Base-by-base conservation (phyloP, 2,329 filamentous ascomycete genomes). In the Grosmannia huntii region DNA sequence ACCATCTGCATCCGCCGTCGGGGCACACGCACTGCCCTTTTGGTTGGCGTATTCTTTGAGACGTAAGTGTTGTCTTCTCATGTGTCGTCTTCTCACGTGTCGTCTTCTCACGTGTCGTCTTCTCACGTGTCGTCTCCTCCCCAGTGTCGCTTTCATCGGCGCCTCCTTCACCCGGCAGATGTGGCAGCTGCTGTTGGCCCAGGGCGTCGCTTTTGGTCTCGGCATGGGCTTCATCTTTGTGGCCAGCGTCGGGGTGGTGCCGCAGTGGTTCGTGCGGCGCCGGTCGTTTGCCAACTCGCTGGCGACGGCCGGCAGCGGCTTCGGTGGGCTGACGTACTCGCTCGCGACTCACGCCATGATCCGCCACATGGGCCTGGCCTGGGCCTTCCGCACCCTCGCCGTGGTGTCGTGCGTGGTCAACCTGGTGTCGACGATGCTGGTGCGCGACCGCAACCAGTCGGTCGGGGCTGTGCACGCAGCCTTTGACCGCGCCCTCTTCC, bases 201-300 rank as follows among this genome's bases (percentile, higher is more conserved):
- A 92, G 67, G 89, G 89, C 5, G 66, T 91, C 3, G 81, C 83
- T 57, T 91, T 92, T 62, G 89, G 89, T n/a, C 69, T 85, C 25
- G 88, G 87, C 3, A 85, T 92, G 78, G 88, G 88, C 0, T 85
- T 91, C 59, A 73, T 86, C 11, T 92, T 90, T 67, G 86, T 87
- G 0, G 81, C 81, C 0, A 82, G 77, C 5, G 84, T 86, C 3
- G 81, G 80, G 38, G 79, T 90, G 12, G 75, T 86, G 0, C 80
- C 86, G 2, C 86, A 90, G 67, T 90, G 86, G 86, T 91, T 91
- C 66, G 80, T 76, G 11, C 83, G 80, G 36, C 77, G 76, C 28
- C 78, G 87, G 2, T 86, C 82, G 31, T 75, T 90, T 16, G 86
- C 87, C 12, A 89, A 87, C 61, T 83, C 85, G 1, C 76, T 88